Percentiles rank a stretch among this genome's conserved stretches.
Evolutionary conservation across 306 rosid species (phyloP).

Genomic region (Citrullus mucosospermus): DNA sequence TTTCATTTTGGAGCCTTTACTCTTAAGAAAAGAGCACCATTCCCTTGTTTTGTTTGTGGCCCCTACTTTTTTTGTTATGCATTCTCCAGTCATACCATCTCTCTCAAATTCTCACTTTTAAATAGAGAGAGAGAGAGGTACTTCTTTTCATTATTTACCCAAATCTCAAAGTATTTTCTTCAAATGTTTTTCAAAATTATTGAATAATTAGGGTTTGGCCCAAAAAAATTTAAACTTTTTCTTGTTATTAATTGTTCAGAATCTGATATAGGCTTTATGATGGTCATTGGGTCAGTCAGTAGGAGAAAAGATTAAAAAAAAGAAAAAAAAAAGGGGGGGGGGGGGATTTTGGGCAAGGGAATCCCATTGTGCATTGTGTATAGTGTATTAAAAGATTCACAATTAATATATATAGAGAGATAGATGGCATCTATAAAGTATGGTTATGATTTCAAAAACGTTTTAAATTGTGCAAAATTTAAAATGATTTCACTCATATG

Average conservation of each 20-base stretch:
- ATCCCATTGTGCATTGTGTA: neutral
- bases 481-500: neutral
- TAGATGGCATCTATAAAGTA: neutral
- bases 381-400: neutral
- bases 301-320: too few species aligned
- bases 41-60: neutral
- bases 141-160: too few species aligned
- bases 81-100: slow-evolving; percentile 1
- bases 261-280: neutral
- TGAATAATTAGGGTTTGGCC: neutral
- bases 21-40: neutral
- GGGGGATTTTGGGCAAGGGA: neutral
- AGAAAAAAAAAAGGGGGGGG: too few species aligned
- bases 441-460: neutral
- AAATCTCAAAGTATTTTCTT: neutral
- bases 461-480: neutral
- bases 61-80: neutral
- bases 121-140: neutral
- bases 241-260: neutral
- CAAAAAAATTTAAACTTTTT: neutral
- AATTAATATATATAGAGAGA: neutral
- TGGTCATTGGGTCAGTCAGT: too few species aligned
- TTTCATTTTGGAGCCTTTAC: neutral
- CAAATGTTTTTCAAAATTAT: neutral
- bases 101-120: neutral